Evolutionary conservation across 805 yeast species (phyloP), one percentile per base, ranked within the genome.

Genomic region (Ogataea corticis): DNA sequence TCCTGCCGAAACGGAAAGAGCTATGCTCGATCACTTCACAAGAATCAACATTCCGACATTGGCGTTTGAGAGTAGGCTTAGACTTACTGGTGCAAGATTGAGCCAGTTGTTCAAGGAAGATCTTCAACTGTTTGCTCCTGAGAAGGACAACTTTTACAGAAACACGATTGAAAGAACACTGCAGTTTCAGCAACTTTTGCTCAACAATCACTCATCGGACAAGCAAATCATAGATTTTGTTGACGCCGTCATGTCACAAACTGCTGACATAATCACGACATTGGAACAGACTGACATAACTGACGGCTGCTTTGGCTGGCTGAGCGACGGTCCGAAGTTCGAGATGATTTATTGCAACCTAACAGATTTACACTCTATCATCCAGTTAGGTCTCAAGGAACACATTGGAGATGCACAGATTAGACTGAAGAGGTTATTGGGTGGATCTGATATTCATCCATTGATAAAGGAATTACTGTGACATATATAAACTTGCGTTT

Each of bases 91-190:
- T n/a, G 14, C 5, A 10, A 39, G 21, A n/a, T 17, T 41, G 15
- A 31, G 39, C 17, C 13, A 54, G 13, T 42, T 51, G 21, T 41
- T 53, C 18, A 34, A 32, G 13, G 63, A 65, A 35, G 54, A 59
- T 35, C 41, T 31, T 6, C 67, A 71, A 2, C 60, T 89, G 33
- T 89, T 88, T 62, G 80, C 80, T 5, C 65, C 74, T 6, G 97
- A 89, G 58, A 79, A 78, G 54, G 77, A 74, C 44, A 87, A 88
- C 52, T 74, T 85, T 32, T 87, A 81, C 63, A 70, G 81, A 52
- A 79, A 82, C 56, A 74, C 71, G 12, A 59, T 73, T 7, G 68
- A 33, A 7, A 47, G 47, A 15, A 43, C 50, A 13, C 25, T 41
- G 14, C 51, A 54, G 37, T 38, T 62, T 10, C 45, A 55, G 9